These are phyloP conservation scores for Euryodendron excelsum DNA, from an alignment of 148 eudicot genomes.

Conservation along the genomic window DNA sequence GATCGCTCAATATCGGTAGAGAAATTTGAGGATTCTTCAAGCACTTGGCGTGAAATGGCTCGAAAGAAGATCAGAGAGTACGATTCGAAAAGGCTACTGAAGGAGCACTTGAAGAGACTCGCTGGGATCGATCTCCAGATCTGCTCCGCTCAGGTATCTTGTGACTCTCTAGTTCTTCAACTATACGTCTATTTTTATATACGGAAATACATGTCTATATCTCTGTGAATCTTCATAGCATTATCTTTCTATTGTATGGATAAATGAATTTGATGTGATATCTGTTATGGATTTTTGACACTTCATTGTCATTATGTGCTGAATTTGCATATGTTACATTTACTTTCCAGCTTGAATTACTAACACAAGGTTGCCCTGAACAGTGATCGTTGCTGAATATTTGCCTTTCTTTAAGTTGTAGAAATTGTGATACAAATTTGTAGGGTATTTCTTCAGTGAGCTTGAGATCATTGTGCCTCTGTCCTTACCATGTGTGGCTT, in stretches of 20 bases:
- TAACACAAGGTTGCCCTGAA: not conserved
- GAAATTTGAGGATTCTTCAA: not conserved
- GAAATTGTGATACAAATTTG: too few relatives aligned
- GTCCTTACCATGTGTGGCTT: too few relatives aligned
- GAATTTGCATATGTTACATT: not conserved
- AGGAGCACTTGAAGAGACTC: conserved; percentile 68
- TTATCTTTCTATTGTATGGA: not conserved
- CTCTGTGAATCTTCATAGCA: too few relatives aligned
- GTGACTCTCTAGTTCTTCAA: not conserved
- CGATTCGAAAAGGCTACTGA: conserved; percentile 82
- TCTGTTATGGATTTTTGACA: not conserved
- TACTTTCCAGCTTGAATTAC: not conserved
- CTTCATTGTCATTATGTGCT: not conserved
- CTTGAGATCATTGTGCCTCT: too few relatives aligned
- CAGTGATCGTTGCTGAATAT: not conserved
- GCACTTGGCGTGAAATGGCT: conserved; percentile 42
- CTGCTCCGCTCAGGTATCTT: conserved; percentile 68
- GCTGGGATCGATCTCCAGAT: conserved; percentile 56
- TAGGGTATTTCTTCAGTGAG: too few relatives aligned
- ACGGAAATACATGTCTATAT: too few relatives aligned
- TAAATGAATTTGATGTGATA: not conserved
- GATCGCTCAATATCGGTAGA: not conserved
- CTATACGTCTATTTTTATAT: too few relatives aligned
- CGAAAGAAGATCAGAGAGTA: conserved; percentile 94
- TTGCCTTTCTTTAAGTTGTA: not conserved